phyloP scores from a whole-genome alignment of 179 eudicot species.

The Spergularia azorica region DNA sequence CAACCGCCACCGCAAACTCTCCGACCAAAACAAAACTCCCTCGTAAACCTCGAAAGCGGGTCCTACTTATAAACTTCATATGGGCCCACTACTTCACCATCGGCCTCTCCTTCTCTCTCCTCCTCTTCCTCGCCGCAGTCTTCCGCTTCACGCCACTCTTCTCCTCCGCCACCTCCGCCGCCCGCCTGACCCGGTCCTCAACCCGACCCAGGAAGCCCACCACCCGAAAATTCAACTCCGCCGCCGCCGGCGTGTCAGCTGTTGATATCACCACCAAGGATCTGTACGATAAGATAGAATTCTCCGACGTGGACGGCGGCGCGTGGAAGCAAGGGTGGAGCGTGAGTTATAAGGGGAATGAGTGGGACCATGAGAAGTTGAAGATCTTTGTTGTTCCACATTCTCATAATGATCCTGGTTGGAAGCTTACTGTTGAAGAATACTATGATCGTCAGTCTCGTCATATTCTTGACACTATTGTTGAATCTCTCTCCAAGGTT shows the following conservation, averaged over 20 bases:
- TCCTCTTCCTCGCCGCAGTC: slow-evolving; percentile 35
- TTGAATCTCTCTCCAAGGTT: slow-evolving; percentile 88
- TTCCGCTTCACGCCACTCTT: slow-evolving; percentile 51
- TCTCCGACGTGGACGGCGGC: slow-evolving; percentile 80
- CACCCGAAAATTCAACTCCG: slow-evolving; percentile 28
- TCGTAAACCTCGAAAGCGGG: slow-evolving; percentile 54
- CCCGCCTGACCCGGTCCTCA: slow-evolving; percentile 15
- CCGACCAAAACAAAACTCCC: slow-evolving; percentile 50
- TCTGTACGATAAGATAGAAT: slow-evolving; percentile 77
- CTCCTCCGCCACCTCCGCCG: slow-evolving; percentile 34
- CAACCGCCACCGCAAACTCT: slow-evolving; percentile 20
- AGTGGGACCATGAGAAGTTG: slow-evolving; percentile 84
- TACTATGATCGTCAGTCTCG: slow-evolving; percentile 81
- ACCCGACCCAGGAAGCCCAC: slow-evolving; percentile 41
- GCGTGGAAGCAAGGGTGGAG: slow-evolving; percentile 98
- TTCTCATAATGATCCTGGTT: slow-evolving; percentile 99
- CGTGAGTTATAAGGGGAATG: slow-evolving; percentile 70
- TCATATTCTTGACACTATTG: slow-evolving; percentile 91
- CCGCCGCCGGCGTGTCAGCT: slow-evolving; percentile 40
- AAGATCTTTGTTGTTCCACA: slow-evolving; percentile 94
- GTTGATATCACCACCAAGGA: slow-evolving; percentile 86
- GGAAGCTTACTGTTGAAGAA: slow-evolving; percentile 95
- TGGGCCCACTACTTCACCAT: slow-evolving; percentile 67
- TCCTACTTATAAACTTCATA: slow-evolving; percentile 55
- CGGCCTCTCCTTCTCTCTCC: slow-evolving; percentile 21